phyloP scores from a whole-genome alignment of 768 basidiomycete species.

The Cytidiella melzeri region DNA sequence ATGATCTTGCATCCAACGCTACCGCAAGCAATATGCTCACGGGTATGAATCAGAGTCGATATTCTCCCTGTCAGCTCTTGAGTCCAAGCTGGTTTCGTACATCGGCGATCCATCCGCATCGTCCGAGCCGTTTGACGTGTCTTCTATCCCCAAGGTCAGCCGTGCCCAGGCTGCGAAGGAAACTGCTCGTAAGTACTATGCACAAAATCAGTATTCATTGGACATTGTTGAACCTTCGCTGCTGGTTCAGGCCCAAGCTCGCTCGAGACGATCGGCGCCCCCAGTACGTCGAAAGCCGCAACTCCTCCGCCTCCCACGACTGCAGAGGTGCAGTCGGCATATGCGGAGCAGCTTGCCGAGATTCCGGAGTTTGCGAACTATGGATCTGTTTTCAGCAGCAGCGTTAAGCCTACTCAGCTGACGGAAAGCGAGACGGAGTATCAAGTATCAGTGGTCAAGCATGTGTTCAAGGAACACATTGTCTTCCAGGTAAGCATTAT shows the following conservation, averaged over 20 bases:
- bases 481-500: slow-evolving; percentile 81
- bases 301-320: slow-evolving; percentile 73
- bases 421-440: slow-evolving; percentile 99
- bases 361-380: slow-evolving; percentile 84
- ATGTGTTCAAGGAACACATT: slow-evolving; percentile 90
- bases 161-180: slow-evolving; percentile 88
- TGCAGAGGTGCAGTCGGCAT: slow-evolving; percentile 84
- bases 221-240: no score
- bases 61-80: slow-evolving; percentile 84
- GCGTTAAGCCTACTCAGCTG: slow-evolving; percentile 66
- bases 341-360: slow-evolving; percentile 77
- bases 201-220: no score
- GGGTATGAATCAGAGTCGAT: slow-evolving; percentile 65
- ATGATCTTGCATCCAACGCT: slow-evolving; percentile 12
- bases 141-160: slow-evolving; percentile 89
- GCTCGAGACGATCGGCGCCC: slow-evolving; percentile 77
- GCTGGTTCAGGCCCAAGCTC: slow-evolving; percentile 78
- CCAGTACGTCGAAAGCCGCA: slow-evolving; percentile 51
- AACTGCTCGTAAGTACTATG: slow-evolving; percentile 59
- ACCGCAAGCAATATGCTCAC: background rate
- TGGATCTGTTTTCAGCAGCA: slow-evolving; percentile 86
- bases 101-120: slow-evolving; percentile 75
- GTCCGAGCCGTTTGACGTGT: slow-evolving; percentile 73
- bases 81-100: slow-evolving; percentile 89
- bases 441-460: slow-evolving; percentile 94